phyloP scores from a whole-genome alignment of 2,329 filamentous ascomycete species.

The Sphaerulina populicola region DNA sequence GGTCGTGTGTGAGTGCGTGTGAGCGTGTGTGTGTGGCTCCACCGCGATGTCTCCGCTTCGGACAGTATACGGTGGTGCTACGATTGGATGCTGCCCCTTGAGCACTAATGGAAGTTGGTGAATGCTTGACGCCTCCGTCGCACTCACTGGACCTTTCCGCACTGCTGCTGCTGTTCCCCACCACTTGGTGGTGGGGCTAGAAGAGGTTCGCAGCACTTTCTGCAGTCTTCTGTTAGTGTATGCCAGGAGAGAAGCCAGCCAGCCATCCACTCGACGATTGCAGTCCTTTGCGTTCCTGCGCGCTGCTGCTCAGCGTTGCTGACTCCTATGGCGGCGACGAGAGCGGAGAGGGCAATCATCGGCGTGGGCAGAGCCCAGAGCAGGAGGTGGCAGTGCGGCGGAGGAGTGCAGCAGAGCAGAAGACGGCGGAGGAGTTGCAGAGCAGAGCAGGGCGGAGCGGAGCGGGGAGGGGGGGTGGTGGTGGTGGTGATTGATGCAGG shows the following conservation, averaged over 20 bases:
- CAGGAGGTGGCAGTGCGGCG: no score
- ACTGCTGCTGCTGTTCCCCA: background rate
- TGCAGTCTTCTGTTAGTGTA: conserved; percentile 4
- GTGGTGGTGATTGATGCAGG: no score
- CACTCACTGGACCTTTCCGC: conserved; percentile 1
- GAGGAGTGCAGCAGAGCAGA: no score
- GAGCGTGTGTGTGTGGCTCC: background rate
- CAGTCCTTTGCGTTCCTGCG: no score
- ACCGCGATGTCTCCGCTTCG: background rate
- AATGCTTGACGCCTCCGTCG: conserved; percentile 16
- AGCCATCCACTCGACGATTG: background rate
- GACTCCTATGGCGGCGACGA: no score
- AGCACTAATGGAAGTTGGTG: conserved; percentile 12
- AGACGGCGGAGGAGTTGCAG: no score
- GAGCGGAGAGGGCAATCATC: no score
- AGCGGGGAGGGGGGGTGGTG: no score
- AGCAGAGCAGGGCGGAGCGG: no score
- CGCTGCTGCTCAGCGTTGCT: background rate
- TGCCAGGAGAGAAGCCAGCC: background rate
- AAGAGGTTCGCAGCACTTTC: background rate
- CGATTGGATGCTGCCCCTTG: conserved; percentile 8
- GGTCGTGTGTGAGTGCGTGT: background rate
- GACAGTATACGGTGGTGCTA: background rate
- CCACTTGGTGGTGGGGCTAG: background rate
- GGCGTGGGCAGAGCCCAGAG: no score